Evolutionary conservation across 2,329 filamentous ascomycete genomes (phyloP), one percentile per base, ranked within the genome.

Genomic region (Ophiostoma novo-ulmi): DNA sequence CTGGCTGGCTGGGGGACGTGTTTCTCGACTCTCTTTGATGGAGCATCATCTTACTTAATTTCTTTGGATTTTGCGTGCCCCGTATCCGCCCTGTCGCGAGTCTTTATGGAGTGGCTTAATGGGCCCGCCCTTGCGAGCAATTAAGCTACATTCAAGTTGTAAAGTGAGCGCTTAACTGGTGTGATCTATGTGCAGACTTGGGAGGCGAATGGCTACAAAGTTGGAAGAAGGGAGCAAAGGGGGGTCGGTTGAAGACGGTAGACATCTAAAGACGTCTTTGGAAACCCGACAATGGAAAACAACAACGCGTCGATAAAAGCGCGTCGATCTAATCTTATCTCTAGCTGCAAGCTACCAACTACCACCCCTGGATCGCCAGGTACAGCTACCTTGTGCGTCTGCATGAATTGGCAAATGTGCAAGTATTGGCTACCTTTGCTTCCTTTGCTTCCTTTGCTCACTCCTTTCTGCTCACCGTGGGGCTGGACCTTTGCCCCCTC

Each of bases 261-360:
- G 31, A 31, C 3, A 3, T 31, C 31, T 31, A 31, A 31, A 31
- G 31, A 31, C 26, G 26, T 31, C 26, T 31, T 31, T 1, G 26
- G 26, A 31, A 31, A 31, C 26, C 26, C 3, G 3, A 3, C 6
- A 22, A 1, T 4, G 10, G 20, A 64, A 38, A 22, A 64, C 14
- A 64, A 64, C n/a, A 58, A 26, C 52, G 52, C 52, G 52, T 48
- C 44, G 44, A 48, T 58, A 58, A 58, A 58, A 58, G 52, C 70
- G 70, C 61, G 67, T 71, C 70, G 69, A 71, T 71, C 71, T 71
- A 68, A 72, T 72, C 71, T 71, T 66, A 72, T 72, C 71, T 67
- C 41, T 38, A 41, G 55, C 68, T 41, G 64, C 61, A 22, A 58
- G 65, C 66, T 41, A 39, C 22, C 8, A 11, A 17, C 38, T 26